Evolutionary conservation across 805 yeast genomes (phyloP).

Genomic region (Metschnikowia sp.): DNA sequence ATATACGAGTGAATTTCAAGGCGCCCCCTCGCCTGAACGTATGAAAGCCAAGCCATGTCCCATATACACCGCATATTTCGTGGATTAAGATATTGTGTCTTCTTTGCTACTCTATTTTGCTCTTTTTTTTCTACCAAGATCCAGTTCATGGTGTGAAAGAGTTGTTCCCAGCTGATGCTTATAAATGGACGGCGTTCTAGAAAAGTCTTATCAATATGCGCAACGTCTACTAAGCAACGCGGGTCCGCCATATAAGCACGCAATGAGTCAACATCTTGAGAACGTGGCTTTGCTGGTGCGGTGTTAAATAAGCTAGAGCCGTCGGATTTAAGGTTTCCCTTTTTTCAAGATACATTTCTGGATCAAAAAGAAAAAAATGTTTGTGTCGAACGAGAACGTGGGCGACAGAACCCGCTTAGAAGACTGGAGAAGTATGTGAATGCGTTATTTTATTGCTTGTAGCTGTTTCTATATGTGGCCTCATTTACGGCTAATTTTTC

Average conservation of each 20-base stretch:
- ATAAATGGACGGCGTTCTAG: slow-evolving; percentile 5
- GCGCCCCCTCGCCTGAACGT: neutral
- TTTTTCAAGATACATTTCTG: slow-evolving; percentile 6
- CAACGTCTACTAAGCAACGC: neutral
- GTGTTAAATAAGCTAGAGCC: slow-evolving; percentile 2
- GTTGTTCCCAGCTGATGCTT: neutral
- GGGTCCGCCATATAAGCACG: slow-evolving; percentile 2
- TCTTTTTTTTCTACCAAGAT: no score
- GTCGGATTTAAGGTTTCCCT: neutral
- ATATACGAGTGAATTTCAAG: neutral
- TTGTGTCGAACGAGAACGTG: slow-evolving; percentile 74
- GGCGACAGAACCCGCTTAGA: slow-evolving; percentile 77
- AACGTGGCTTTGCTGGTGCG: slow-evolving; percentile 3
- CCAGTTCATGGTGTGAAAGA: neutral
- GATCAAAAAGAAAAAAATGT: slow-evolving; percentile 47
- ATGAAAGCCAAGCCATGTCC: no score
- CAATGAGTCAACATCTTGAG: slow-evolving; percentile 6
- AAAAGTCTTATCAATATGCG: neutral
- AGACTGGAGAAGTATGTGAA: slow-evolving; percentile 47
- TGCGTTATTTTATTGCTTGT: neutral
- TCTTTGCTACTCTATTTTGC: no score
- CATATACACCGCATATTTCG: no score
- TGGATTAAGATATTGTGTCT: no score
- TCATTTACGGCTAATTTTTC: neutral
- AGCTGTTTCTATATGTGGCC: neutral